These are phyloP conservation scores for Pseudozyma flocculosa DNA, from an alignment of 1,284 basidiomycete genomes.

Conservation along the genomic window DNA sequence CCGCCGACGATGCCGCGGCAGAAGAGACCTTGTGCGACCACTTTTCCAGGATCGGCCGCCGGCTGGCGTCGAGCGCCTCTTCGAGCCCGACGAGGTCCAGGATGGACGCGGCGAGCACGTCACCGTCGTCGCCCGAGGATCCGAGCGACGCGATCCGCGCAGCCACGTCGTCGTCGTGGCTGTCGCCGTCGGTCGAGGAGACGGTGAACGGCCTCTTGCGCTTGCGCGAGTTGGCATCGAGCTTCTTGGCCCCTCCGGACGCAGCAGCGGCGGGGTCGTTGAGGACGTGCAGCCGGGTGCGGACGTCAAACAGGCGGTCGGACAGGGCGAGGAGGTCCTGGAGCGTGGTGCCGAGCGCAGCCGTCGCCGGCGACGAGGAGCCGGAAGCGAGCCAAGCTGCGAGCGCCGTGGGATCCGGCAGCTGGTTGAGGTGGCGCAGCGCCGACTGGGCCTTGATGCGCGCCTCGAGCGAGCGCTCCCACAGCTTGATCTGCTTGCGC, in stretches of 20 bases:
- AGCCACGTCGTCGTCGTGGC: too few species aligned
- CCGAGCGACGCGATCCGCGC: neutral
- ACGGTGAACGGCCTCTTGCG: constrained; percentile 29
- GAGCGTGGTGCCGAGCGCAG: constrained; percentile 10
- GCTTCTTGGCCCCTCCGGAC: neutral
- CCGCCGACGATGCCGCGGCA: constrained; percentile 23
- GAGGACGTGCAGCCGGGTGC: constrained; percentile 9
- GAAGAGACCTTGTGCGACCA: constrained; percentile 43
- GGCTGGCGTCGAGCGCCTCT: constrained; percentile 8
- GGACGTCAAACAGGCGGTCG: constrained; percentile 24
- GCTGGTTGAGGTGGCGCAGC: constrained; percentile 25
- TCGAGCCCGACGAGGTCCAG: constrained; percentile 26
- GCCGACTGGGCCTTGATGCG: constrained; percentile 48
- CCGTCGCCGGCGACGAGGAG: constrained; percentile 2
- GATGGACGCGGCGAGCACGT: constrained; percentile 17
- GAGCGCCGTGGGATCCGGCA: constrained; percentile 9
- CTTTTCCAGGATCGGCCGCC: constrained; percentile 32
- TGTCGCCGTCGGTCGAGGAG: constrained; percentile 6
- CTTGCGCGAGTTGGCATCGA: constrained; percentile 9
- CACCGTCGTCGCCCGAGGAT: constrained; percentile 4
- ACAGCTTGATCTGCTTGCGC: constrained; percentile 44
- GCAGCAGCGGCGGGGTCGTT: neutral
- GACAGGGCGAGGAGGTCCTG: constrained; percentile 26
- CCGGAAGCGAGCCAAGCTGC: neutral
- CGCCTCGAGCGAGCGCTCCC: constrained; percentile 42